Base-by-base conservation (phyloP, 1,284 basidiomycete genomes). In the Vanrija sp. region DNA sequence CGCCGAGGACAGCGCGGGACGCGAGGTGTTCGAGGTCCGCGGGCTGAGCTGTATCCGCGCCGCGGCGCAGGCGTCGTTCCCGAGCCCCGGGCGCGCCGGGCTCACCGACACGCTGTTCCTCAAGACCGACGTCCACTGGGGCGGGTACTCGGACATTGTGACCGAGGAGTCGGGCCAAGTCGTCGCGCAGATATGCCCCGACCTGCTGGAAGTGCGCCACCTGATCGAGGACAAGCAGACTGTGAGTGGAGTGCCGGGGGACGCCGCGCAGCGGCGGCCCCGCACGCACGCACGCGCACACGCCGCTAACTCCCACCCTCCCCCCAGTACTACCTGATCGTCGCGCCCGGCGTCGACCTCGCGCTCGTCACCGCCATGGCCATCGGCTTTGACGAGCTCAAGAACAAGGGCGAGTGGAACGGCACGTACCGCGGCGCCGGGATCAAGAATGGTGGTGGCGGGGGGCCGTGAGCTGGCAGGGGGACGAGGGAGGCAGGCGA, bases 151-250 rank as follows among this genome's bases (percentile, higher is more conserved):
- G 4, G 63, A 68, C 57, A 55, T 75, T 26, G 43, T 55, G 12
- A 21, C 70, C 6, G 66, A 64, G 15, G 65, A 64, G 23, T 19
- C 40, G 40, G 66, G 67, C 23, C 63, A 60, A 5, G 55, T 67
- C 6, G 61, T 73, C 14, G 76, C 72, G 10, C 68, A 71, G 52
- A 72, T 78, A 45, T 62, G 64, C n/a, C 64, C 75, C 44, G 47
- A 72, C 34, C n/a, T 70, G 42, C 49, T 69, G 38, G 72, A 69
- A 50, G 58, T 62, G 16, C 42, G 69, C 25, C 63, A 75, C 57
- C 43, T 72, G 7, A 69, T 72, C 23, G 54, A 49, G 6, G 68
- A 71, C 48, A 64, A 67, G 46, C 73, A 75, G 59, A 72, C 71
- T 16, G 73, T 73, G 38, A 53, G 71, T 66, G 15, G n/a, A n/a